phyloP scores from a whole-genome alignment of 257 asterid genomes.

The Fraxinus excelsior region DNA sequence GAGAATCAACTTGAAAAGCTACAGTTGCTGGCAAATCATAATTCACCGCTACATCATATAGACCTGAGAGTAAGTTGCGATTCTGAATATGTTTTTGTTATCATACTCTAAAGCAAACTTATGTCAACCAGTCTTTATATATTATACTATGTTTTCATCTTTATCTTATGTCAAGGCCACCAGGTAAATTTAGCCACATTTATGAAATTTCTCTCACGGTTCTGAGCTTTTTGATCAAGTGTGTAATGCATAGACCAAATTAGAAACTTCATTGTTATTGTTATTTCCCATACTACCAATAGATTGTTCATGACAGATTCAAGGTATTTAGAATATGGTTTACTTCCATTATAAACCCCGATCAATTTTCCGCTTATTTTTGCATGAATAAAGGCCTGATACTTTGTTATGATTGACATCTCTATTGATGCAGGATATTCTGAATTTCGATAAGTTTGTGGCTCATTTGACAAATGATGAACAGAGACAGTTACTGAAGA shows the following conservation, averaged over 20 bases:
- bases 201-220: neutral
- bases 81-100: neutral
- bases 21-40: slow-evolving; percentile 72
- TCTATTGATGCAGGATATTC: slow-evolving; percentile 55
- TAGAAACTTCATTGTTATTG: neutral
- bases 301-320: neutral
- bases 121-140: neutral
- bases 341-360: neutral
- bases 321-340: neutral
- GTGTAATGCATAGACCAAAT: neutral
- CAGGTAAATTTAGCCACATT: neutral
- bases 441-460: slow-evolving; percentile 52
- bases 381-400: neutral
- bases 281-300: neutral
- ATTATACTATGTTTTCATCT: neutral
- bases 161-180: neutral
- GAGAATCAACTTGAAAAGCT: slow-evolving; percentile 64
- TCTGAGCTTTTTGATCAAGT: neutral
- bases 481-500: slow-evolving; percentile 57
- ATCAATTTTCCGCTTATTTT: neutral
- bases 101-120: neutral
- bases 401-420: neutral
- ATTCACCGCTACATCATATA: slow-evolving; percentile 63
- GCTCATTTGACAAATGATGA: slow-evolving; percentile 58
- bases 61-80: slow-evolving; percentile 73